Evolutionary conservation across 2,329 filamentous ascomycete genomes (phyloP), one percentile per base, ranked within the genome.

Genomic region (Penicillium sp.): DNA sequence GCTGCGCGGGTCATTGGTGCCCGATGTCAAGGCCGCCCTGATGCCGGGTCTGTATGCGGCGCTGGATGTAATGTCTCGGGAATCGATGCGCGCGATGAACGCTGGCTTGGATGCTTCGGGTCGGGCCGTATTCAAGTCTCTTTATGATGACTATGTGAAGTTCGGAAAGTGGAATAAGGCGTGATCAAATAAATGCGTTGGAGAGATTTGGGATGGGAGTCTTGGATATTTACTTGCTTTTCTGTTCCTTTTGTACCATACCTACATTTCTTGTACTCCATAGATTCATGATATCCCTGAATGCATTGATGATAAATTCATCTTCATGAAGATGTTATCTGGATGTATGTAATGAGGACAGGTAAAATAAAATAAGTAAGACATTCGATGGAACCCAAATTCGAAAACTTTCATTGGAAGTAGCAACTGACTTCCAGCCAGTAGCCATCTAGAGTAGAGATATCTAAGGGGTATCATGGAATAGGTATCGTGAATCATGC

Each of bases 71-170:
- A 83, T 85, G 74, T 79, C 80, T 50, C 73, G 77, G 61, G 82
- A 84, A 40, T 80, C 79, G 0, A 77, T 86, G 75, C 80, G 81
- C 60, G 79, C 77, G 2, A 72, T 86, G 71, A 85, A 84, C 69
- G 79, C 82, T 1, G 81, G 77, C 1, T 77, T 86, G 77, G 83
- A 83, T 67, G 78, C 79, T 24, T 83, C 80, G 49, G 79, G 82
- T 62, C 76, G 84, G 49, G 83, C 82, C 2, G 79, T 86, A 30
- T 81, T 85, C 72, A 82, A 83, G 71, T 75, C 76, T 4, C 70
- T 86, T 37, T 85, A 85, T 68, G 82, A 83, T 53, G 84, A 86
- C 60, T 86, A 81, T 68, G 68, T 77, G 56, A 75, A 72, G 62
- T 81, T 79, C 69, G 81, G 81, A 45, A 81, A 76, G 67, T 82